Percentiles rank a stretch among this genome's conserved stretches.
Conservation (phyloP, 208 protist genomes). For the Leptomonas seymouri region DNA sequence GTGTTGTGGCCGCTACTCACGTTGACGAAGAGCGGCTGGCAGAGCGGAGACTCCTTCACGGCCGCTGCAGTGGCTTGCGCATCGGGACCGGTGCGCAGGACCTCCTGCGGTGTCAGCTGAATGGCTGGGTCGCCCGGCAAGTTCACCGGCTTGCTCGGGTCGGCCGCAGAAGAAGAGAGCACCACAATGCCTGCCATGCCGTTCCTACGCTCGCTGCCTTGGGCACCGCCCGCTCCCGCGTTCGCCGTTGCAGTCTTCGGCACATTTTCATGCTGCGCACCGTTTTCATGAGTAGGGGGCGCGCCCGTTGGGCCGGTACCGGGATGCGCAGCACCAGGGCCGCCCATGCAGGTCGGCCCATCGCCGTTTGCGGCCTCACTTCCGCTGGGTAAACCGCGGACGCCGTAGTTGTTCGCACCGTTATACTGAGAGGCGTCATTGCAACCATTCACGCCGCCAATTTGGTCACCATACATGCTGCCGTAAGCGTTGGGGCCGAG, state of each 20-base stretch:
- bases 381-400: constrained; percentile 12
- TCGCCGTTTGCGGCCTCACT: constrained; percentile 7
- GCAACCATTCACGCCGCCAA: constrained; percentile 15
- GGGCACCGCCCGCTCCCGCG: background rate
- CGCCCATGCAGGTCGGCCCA: constrained; percentile 35
- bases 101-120: constrained; percentile 13
- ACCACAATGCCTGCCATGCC: constrained; percentile 13
- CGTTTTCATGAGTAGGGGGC: no score
- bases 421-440: constrained; percentile 19
- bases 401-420: no score
- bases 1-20: constrained; percentile 57
- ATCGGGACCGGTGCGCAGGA: constrained; percentile 24
- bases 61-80: constrained; percentile 6
- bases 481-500: constrained; percentile 27
- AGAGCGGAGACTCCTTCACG: constrained; percentile 10
- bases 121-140: constrained; percentile 15
- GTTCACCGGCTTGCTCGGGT: constrained; percentile 2
- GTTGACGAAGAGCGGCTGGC: constrained; percentile 24
- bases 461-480: constrained; percentile 32
- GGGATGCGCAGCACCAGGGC: no score
- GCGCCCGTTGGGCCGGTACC: no score
- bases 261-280: no score
- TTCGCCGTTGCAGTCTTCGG: no score
- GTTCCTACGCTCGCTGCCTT: constrained; percentile 9
- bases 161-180: constrained; percentile 14